These are phyloP conservation scores for Botrytis tulipae DNA, from an alignment of 2,329 filamentous ascomycete genomes.

Conservation along the genomic window DNA sequence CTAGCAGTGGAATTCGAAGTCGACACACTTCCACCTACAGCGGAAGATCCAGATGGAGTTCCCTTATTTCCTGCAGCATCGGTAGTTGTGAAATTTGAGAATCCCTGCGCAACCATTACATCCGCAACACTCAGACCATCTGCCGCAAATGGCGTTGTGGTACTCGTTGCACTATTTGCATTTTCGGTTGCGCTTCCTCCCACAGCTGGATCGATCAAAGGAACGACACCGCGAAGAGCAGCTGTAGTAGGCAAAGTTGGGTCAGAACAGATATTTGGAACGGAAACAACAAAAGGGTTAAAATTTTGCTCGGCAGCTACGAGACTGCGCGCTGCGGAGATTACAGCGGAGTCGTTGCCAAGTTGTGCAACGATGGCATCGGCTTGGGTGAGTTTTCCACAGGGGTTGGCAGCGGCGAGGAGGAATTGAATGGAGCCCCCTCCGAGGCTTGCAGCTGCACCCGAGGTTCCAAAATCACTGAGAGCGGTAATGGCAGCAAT, in stretches of 20 bases:
- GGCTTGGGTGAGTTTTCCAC: constrained; percentile 62
- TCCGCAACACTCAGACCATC: constrained; percentile 64
- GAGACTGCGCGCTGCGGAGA: constrained; percentile 60
- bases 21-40: constrained; percentile 19
- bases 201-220: constrained; percentile 65
- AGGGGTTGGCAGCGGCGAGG: constrained; percentile 63
- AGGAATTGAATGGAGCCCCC: constrained; percentile 61
- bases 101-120: constrained; percentile 59
- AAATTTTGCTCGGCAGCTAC: constrained; percentile 72
- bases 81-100: constrained; percentile 56
- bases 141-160: constrained; percentile 55
- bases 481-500: constrained; percentile 55
- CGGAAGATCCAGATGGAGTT: constrained; percentile 34
- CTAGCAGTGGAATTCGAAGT: background rate
- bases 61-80: constrained; percentile 41
- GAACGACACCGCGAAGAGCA: constrained; percentile 63
- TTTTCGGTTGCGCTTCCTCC: constrained; percentile 57
- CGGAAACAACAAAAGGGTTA: constrained; percentile 61
- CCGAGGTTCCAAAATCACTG: constrained; percentile 53
- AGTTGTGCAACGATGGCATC: constrained; percentile 63
- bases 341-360: constrained; percentile 57
- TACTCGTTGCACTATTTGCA: constrained; percentile 54
- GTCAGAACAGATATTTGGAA: constrained; percentile 64
- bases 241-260: constrained; percentile 58
- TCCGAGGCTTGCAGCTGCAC: constrained; percentile 61